Conservation (phyloP, 495 filamentous ascomycete species). For the Trichoderma parareesei region DNA sequence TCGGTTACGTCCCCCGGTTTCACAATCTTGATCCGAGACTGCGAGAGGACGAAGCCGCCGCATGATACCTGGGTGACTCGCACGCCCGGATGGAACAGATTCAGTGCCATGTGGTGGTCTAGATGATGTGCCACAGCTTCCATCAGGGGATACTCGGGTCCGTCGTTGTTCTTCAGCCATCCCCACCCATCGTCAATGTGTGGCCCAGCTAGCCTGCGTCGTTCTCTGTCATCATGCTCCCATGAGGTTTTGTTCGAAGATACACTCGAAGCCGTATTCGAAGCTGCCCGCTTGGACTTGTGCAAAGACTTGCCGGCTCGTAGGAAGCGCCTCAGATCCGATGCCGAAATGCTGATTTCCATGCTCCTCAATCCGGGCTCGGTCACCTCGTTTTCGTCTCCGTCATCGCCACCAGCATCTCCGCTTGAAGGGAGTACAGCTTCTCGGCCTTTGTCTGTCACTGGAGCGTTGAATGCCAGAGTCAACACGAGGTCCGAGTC, state of each 20-base stretch:
- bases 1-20: conserved; percentile 12
- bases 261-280: neutral
- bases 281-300: conserved; percentile 5
- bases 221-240: conserved; percentile 23
- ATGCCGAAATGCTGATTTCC: conserved; percentile 33
- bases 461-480: conserved; percentile 31
- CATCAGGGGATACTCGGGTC: conserved; percentile 28
- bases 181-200: conserved; percentile 39
- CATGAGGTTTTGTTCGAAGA: conserved; percentile 16
- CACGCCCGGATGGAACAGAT: conserved; percentile 38
- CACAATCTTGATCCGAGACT: conserved; percentile 37
- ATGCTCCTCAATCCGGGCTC: conserved; percentile 30
- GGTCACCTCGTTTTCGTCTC: neutral
- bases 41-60: conserved; percentile 37
- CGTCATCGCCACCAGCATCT: neutral
- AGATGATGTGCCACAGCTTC: conserved; percentile 35
- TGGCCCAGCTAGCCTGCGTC: conserved; percentile 29
- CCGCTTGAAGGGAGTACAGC: neutral
- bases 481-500: conserved; percentile 30
- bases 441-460: conserved; percentile 8
- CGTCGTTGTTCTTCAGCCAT: conserved; percentile 24
- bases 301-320: conserved; percentile 15
- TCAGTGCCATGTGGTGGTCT: conserved; percentile 30
- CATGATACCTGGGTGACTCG: conserved; percentile 35
- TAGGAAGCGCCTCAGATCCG: conserved; percentile 26